Evolutionary conservation across 2,329 filamentous ascomycete genomes (phyloP), one percentile per base, ranked within the genome.

Genomic region (Thermoascus crustaceus): DNA sequence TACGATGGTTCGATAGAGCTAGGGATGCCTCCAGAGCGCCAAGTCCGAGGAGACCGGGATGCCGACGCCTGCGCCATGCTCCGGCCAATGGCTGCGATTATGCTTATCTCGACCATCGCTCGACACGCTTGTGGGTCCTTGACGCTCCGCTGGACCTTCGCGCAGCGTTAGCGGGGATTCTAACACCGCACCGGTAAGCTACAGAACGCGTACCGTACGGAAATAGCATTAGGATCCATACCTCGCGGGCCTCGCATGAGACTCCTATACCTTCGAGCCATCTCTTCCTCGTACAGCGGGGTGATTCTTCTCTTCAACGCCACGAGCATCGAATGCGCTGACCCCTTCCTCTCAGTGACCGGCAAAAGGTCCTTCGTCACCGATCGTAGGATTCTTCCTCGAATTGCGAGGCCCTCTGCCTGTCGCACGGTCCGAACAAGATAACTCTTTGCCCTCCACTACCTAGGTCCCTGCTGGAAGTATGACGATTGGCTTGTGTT

Each of bases 81-180:
- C 26, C 37, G 31, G 30, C 51, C 50, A 54, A 54, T 54, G 35
- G 40, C 30, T 30, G 31, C 9, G 5, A 6, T 2, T 18, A 32
- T 40, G 41, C 50, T 54, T 55, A 55, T 55, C 53, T 49, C 10
- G n/a, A n/a, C n/a, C n/a, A n/a, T n/a, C 29, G 14, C 40, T 44
- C 42, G 31, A 34, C 34, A 27, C 13, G 11, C 13, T 29, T 7
- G 25, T 29, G 25, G 25, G 25, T 29, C 22, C 9, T 24, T 10
- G 9, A 11, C 8, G 22, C 22, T 11, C 22, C 22, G 24, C 24
- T 10, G 9, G 7, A n/a, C n/a, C n/a, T 26, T 26, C n/a, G 24
- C 24, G 7, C 24, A 13, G 16, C 3, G 24, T n/a, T 26, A 25
- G 4, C 23, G 23, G 23, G 13, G 23, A 6, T 25, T 10, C 24